Base-by-base conservation (phyloP, 495 filamentous ascomycete genomes). In the Penicillium herquei region DNA sequence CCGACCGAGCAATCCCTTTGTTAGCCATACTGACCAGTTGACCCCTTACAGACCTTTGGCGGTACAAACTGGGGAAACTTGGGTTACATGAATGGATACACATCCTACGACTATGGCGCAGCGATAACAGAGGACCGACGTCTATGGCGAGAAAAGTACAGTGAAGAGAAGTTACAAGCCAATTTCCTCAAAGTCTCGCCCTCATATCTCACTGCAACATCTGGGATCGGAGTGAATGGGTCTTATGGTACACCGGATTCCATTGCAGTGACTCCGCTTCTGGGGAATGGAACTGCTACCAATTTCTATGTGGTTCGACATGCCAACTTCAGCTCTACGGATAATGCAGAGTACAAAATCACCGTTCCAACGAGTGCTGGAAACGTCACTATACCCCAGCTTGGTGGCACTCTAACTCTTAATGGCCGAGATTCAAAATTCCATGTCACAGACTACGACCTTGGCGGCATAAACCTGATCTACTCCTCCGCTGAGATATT, bases 11-110 rank as follows among this genome's bases (percentile, higher is more conserved):
- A 47, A 8, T 35, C 7, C 1, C n/a, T 11, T 14, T 6, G 44
- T 8, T 18, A 18, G 34, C 2, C 7, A 32, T 39, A 13, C 14
- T 54, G 34, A n/a, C n/a, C n/a, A n/a, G n/a, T n/a, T n/a, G n/a
- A 26, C 13, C 58, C 34, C 52, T 26, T n/a, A 16, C 42, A 83
- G 80, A 79, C 71, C 0, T 84, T 69, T 44, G 86, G 87, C 14
- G 86, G 85, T 4, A 88, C 86, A 6, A 91, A 90, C 60, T 90
- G 87, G 88, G 88, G 88, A n/a, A 90, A 90, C 58, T 67, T 90
- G 13, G 86, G 87, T 0, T 76, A 86, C 57, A 77, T 82, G 12
- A 81, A 78, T 6, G 84, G 84, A 10, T 88, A 88, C 59, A 87
- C 87, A 4, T 84, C 78, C 1, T 88, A 89, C 62, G 82, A 89